phyloP scores from a whole-genome alignment of 768 basidiomycete genomes.

The Leccinum boreale region DNA sequence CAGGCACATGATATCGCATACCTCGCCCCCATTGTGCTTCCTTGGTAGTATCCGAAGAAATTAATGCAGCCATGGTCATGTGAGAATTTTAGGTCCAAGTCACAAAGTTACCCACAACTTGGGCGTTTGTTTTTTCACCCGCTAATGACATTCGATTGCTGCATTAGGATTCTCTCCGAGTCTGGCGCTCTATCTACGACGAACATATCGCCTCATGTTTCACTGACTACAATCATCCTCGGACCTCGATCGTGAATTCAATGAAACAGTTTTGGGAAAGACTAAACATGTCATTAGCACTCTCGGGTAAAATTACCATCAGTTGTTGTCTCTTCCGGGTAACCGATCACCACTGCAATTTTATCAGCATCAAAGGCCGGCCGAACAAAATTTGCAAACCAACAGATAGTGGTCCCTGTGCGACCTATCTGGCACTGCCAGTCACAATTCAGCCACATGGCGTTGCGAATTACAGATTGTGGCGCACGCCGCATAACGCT shows the following conservation, averaged over 20 bases:
- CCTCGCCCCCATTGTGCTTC: conserved; percentile 46
- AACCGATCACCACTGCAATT: conserved; percentile 28
- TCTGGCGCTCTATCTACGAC: conserved; percentile 31
- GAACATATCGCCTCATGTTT: neutral
- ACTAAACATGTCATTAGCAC: neutral
- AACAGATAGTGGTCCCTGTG: conserved; percentile 30
- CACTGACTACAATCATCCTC: neutral
- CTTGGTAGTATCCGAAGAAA: conserved; percentile 21
- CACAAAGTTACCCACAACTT: conserved; percentile 4
- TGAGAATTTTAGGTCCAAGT: conserved; percentile 24
- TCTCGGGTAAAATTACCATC: neutral
- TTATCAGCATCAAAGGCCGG: conserved; percentile 7
- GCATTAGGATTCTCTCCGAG: conserved; percentile 22
- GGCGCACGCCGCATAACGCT: conserved; percentile 14
- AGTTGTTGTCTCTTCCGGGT: conserved; percentile 8
- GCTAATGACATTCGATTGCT: conserved; percentile 23
- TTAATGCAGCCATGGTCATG: conserved; percentile 30
- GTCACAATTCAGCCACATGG: conserved; percentile 2
- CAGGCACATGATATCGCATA: conserved; percentile 16
- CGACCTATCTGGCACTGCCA: conserved; percentile 28
- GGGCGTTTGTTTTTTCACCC: conserved; percentile 17
- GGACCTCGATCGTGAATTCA: neutral
- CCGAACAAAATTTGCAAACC: conserved; percentile 12
- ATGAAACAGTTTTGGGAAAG: conserved; percentile 1
- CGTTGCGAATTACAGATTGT: neutral